phyloP scores from a whole-genome alignment of 192 early-diverging fungal species.

The Coemansia sp. region DNA sequence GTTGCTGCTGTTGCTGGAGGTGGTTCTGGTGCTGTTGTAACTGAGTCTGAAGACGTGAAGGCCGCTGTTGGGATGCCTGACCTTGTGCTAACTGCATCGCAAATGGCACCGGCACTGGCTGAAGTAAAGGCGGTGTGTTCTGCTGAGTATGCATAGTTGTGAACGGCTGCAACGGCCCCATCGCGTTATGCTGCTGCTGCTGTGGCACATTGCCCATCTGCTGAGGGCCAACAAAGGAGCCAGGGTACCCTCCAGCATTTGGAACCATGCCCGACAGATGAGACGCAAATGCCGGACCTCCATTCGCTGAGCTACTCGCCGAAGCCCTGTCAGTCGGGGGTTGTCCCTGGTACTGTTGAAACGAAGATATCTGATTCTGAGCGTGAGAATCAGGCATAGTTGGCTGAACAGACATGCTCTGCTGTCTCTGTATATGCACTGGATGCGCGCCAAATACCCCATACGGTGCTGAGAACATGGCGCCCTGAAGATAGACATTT shows the following conservation, averaged over 20 bases:
- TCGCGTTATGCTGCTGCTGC: conserved; percentile 7
- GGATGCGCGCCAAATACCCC: conserved; percentile 13
- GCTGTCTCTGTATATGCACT: conserved; percentile 6
- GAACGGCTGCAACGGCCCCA: neutral
- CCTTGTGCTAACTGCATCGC: neutral
- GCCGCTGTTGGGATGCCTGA: neutral
- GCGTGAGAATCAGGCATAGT: neutral
- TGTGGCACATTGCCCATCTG: conserved; percentile 3
- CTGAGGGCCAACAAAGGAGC: conserved; percentile 4
- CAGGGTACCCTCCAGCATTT: neutral
- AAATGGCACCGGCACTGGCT: conserved; percentile 11
- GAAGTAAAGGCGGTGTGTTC: conserved; percentile 7
- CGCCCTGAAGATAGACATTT: neutral
- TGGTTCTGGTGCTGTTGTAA: conserved; percentile 8
- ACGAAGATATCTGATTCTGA: conserved; percentile 1
- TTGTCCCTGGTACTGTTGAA: neutral
- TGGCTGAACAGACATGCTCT: conserved; percentile 8
- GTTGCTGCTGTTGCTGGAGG: neutral
- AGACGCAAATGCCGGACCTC: neutral
- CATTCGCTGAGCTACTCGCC: neutral
- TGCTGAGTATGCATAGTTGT: conserved; percentile 15
- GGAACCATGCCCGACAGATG: neutral
- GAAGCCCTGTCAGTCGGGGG: neutral
- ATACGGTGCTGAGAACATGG: conserved; percentile 5
- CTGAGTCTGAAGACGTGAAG: conserved; percentile 6